phyloP scores from a whole-genome alignment of 1,139 yeast genomes.

The Debaryomyces nepalensis region DNA sequence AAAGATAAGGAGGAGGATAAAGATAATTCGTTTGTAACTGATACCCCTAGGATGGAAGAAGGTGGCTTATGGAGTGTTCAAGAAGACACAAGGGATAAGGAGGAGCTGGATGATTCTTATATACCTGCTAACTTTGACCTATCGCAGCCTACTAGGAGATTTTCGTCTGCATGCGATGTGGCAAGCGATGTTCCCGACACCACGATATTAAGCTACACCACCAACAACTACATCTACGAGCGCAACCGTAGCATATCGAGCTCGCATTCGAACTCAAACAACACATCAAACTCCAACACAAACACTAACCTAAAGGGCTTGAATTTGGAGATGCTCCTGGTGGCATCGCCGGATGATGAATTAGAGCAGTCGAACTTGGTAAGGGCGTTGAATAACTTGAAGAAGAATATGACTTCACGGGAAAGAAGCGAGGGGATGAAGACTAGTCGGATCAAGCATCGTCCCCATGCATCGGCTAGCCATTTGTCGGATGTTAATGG shows the following conservation, averaged over 20 bases:
- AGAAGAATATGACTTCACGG: slow-evolving; percentile 28
- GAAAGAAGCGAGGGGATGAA: slow-evolving; percentile 20
- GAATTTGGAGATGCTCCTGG: slow-evolving; percentile 5
- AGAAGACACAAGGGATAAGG: slow-evolving; percentile 5
- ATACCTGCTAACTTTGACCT: slow-evolving; percentile 49
- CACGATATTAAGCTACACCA: slow-evolving; percentile 24
- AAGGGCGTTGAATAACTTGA: slow-evolving; percentile 32
- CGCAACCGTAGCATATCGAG: slow-evolving; percentile 12
- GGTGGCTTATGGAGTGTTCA: slow-evolving; percentile 5
- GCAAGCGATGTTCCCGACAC: slow-evolving; percentile 13
- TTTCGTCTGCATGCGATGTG: slow-evolving; percentile 25
- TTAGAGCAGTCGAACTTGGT: slow-evolving; percentile 20
- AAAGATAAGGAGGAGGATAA: slow-evolving; percentile 9
- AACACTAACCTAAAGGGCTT: slow-evolving; percentile 1
- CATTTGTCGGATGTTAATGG: slow-evolving; percentile 20
- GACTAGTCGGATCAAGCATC: slow-evolving; percentile 19
- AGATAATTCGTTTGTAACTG: background rate
- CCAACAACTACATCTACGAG: slow-evolving; percentile 25
- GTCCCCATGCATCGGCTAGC: background rate
- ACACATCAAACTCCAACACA: slow-evolving; percentile 7
- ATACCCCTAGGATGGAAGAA: slow-evolving; percentile 9
- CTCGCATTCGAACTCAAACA: slow-evolving; percentile 5
- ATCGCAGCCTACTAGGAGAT: slow-evolving; percentile 39
- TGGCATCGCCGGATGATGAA: slow-evolving; percentile 9
- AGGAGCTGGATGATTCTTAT: slow-evolving; percentile 23